These are phyloP conservation scores for Xylaria sp. DNA, from an alignment of 2,329 filamentous ascomycete species.

Conservation along the genomic window DNA sequence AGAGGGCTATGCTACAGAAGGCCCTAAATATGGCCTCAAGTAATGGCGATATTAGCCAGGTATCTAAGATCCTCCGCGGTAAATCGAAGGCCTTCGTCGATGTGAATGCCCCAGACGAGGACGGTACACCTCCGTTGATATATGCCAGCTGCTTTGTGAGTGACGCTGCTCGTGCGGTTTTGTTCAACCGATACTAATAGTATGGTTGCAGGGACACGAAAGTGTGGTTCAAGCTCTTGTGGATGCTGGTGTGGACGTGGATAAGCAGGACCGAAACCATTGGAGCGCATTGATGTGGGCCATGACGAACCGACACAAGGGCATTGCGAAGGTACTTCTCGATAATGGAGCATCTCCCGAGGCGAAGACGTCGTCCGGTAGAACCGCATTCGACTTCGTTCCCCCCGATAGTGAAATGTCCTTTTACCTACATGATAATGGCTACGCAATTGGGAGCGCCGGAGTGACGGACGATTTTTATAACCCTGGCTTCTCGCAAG, in stretches of 20 bases:
- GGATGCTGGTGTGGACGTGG: conserved; percentile 85
- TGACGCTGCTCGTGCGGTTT: conserved; percentile 36
- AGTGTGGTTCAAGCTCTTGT: conserved; percentile 86
- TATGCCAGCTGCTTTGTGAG: conserved; percentile 97
- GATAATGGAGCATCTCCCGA: conserved; percentile 96
- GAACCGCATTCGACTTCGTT: conserved; percentile 95
- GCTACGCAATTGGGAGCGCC: conserved; percentile 85
- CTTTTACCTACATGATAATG: conserved; percentile 92
- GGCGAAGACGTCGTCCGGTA: conserved; percentile 91
- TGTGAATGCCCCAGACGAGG: conserved; percentile 88
- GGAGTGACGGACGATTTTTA: conserved; percentile 92
- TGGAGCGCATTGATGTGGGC: conserved; percentile 99
- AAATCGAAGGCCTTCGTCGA: conserved; percentile 80
- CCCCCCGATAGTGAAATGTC: conserved; percentile 96
- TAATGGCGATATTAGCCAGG: conserved; percentile 88
- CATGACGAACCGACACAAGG: conserved; percentile 98
- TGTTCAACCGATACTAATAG: conserved; percentile 9
- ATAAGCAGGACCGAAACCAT: conserved; percentile 93
- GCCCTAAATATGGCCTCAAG: conserved; percentile 94
- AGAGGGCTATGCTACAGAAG: conserved; percentile 83
- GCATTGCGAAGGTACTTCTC: conserved; percentile 89
- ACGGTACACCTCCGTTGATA: conserved; percentile 94
- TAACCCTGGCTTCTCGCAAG: conserved; percentile 88
- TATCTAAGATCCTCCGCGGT: conserved; percentile 79
- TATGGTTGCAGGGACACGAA: conserved; percentile 76